Base-by-base conservation (phyloP, 805 yeast species). In the Kuraishia floccosa region DNA sequence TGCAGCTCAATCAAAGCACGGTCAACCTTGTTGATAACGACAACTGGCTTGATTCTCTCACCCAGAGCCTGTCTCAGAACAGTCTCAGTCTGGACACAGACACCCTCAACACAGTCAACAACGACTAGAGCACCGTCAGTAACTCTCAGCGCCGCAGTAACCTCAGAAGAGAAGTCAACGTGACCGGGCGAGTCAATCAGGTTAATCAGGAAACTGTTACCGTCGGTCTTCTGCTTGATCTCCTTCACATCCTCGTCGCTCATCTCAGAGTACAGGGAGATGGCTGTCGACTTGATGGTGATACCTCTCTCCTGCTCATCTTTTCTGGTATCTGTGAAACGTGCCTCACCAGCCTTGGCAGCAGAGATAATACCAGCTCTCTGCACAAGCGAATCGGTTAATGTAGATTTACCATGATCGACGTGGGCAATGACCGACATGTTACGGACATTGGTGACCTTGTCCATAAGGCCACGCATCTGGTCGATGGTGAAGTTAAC, bases 241-340 rank as follows among this genome's bases (percentile, higher is more conserved):
- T 76, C 84, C 64, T 80, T 81, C 45, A 71, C 76, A 57, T 85
- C 94, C 33, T 82, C 94, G 35, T 82, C 94, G 35, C 56, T 52
- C 80, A 86, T 75, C 63, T 82, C 79, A 52, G 96, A 76, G 75
- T 66, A 89, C 62, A 89, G 77, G 48, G 97, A 89, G 57, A 91
- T 89, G 52, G 98, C 98, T 44, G 98, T 89, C 41, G 97, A 89
- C 78, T 89, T 89, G 65, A 89, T 89, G 49, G 98, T 89, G 58
- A 89, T 91, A 87, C 98, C 98, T 78, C 98, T 83, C 71, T 87
- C 96, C 75, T 89, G 97, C 73, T 91, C 97, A 68, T 91, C 97
- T 76, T 87, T 86, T 82, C 98, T 86, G 76, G 98, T 89, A 71
- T 89, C 98, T 56, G 83, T 91, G 80, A 89, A 91, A 73, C 98